Percentiles rank a stretch among this genome's conserved stretches.
phyloP scores from a whole-genome alignment of 495 filamentous ascomycete genomes.

The Bacidia gigantensis region DNA sequence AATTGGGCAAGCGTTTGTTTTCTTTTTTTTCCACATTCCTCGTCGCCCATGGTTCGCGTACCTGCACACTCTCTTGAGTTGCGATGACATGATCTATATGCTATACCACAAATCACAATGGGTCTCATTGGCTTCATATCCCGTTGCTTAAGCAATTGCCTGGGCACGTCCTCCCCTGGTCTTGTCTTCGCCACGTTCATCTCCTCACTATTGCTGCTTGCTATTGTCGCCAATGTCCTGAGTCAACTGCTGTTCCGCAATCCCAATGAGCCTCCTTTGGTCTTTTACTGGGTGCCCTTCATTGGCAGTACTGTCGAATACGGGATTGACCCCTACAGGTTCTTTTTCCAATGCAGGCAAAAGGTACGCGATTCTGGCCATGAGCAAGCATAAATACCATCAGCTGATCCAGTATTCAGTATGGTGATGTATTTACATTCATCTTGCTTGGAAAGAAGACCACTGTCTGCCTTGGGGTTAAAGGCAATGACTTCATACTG shows the following conservation, averaged over 20 bases:
- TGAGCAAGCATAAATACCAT: too few species aligned
- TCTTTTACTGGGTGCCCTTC: slow-evolving; percentile 74
- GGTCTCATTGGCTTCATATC: slow-evolving; percentile 9
- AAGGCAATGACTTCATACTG: slow-evolving; percentile 76
- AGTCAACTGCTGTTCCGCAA: slow-evolving; percentile 56
- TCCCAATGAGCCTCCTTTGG: slow-evolving; percentile 60
- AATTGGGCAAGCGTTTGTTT: not conserved
- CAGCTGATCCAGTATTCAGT: slow-evolving; percentile 30
- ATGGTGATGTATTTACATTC: slow-evolving; percentile 73
- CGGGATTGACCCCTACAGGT: slow-evolving; percentile 70
- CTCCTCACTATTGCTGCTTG: slow-evolving; percentile 32
- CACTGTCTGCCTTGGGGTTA: slow-evolving; percentile 60
- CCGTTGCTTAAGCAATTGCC: slow-evolving; percentile 4
- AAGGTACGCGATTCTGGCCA: slow-evolving; percentile 39
- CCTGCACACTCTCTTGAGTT: not conserved
- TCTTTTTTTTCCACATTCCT: not conserved
- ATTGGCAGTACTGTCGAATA: slow-evolving; percentile 68
- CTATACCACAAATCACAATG: slow-evolving; percentile 4
- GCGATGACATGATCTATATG: slow-evolving; percentile 1
- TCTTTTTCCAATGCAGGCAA: slow-evolving; percentile 53
- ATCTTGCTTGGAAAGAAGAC: slow-evolving; percentile 61
- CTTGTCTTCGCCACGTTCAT: slow-evolving; percentile 23
- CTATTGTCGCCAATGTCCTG: slow-evolving; percentile 52
- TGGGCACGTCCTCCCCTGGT: slow-evolving; percentile 18
- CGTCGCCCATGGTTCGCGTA: not conserved